Conservation (phyloP, 2,329 filamentous ascomycete species). For the Verticillium dahliae region DNA sequence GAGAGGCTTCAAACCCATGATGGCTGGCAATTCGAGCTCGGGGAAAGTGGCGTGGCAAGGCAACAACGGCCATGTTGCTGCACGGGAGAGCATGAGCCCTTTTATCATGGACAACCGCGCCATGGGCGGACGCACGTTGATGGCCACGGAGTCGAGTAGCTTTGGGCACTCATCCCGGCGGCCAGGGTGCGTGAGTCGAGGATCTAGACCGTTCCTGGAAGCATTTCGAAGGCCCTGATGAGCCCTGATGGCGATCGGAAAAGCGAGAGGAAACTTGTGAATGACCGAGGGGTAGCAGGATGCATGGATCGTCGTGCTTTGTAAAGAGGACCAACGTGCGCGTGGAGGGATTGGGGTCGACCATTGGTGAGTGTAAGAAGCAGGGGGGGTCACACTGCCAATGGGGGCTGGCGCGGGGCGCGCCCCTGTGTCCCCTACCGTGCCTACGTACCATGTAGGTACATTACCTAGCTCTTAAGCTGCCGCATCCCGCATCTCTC, state of each 20-base stretch:
- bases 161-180: not conserved
- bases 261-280: not conserved
- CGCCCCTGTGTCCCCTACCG: not conserved
- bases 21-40: conserved; percentile 1
- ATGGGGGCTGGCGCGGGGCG: not conserved
- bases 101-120: not conserved
- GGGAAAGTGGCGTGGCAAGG: conserved; percentile 4
- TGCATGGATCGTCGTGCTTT: not conserved
- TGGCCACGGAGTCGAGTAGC: not conserved
- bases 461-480: not conserved
- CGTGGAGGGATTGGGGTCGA: not conserved
- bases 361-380: not conserved
- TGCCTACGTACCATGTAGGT: too few species aligned
- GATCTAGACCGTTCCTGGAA: not conserved
- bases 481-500: not conserved
- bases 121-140: not conserved
- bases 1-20: conserved; percentile 7
- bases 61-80: not conserved
- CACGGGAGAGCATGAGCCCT: not conserved
- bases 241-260: not conserved
- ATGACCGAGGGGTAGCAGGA: not conserved
- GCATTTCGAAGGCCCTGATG: not conserved
- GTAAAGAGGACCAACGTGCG: not conserved
- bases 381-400: not conserved
- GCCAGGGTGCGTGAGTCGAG: not conserved